Conservation (phyloP, 164 flowering plant species). For the Chimonanthus praecox region DNA sequence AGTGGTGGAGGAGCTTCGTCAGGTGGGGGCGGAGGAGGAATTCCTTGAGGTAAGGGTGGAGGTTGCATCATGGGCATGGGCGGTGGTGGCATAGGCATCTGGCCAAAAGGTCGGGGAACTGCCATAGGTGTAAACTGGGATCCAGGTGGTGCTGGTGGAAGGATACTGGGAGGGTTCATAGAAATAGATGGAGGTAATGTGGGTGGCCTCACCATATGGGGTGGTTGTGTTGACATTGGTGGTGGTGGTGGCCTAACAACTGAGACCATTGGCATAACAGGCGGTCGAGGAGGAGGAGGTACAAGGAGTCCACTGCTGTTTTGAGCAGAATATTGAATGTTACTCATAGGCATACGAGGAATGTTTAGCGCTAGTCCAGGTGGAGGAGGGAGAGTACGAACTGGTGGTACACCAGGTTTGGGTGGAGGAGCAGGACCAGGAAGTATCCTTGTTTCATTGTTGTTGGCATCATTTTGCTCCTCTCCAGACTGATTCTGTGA, state of each 20-base stretch:
- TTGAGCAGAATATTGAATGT: conserved; percentile 49
- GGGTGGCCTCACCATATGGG: conserved; percentile 40
- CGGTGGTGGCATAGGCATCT: conserved; percentile 47
- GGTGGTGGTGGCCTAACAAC: conserved; percentile 55
- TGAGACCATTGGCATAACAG: conserved; percentile 36
- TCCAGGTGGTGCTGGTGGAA: conserved; percentile 79
- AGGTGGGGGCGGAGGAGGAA: conserved; percentile 95
- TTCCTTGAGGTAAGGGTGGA: conserved; percentile 73
- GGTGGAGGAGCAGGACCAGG: conserved; percentile 94
- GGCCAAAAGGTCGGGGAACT: conserved; percentile 45
- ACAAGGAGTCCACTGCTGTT: conserved; percentile 33
- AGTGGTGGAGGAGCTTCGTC: conserved; percentile 97
- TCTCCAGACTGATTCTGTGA: conserved; percentile 60
- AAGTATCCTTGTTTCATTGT: conserved; percentile 39
- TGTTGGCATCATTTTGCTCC: conserved; percentile 46
- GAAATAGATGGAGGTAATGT: conserved; percentile 51
- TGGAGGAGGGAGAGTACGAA: conserved; percentile 95
- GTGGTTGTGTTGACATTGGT: conserved; percentile 66
- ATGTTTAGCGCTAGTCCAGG: conserved; percentile 72
- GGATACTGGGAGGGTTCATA: conserved; percentile 30
- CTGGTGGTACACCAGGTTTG: conserved; percentile 64
- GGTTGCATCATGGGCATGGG: conserved; percentile 23
- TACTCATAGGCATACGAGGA: conserved; percentile 56
- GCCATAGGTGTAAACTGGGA: conserved; percentile 62
- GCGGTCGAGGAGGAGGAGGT: conserved; percentile 50